phyloP scores from a whole-genome alignment of 73 alveolate species.

The Uronychia setigera region DNA sequence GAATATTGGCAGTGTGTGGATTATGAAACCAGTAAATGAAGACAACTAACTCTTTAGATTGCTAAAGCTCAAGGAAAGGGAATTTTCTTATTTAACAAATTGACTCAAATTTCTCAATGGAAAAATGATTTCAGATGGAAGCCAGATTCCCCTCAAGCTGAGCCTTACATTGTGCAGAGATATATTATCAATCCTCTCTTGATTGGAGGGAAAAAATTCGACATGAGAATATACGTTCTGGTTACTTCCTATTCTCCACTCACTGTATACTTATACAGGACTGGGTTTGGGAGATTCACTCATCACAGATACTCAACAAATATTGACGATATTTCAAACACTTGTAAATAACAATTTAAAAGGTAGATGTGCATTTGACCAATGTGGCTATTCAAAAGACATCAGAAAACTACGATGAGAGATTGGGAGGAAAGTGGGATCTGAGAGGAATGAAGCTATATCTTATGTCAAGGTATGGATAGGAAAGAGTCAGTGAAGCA shows the following conservation, averaged over 20 bases:
- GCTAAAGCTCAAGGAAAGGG: slow-evolving; percentile 99
- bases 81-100: slow-evolving; percentile 96
- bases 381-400: slow-evolving; percentile 98
- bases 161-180: slow-evolving; percentile 92
- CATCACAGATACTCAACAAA: slow-evolving; percentile 93
- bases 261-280: slow-evolving; percentile 96
- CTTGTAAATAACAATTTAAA: slow-evolving; percentile 28
- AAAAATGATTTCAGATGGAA: slow-evolving; percentile 96
- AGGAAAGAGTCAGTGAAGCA: slow-evolving; percentile 95
- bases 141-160: slow-evolving; percentile 96
- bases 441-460: slow-evolving; percentile 91
- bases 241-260: slow-evolving; percentile 98
- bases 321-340: slow-evolving; percentile 92
- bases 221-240: slow-evolving; percentile 98
- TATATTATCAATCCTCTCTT: slow-evolving; percentile 98
- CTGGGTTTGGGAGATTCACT: slow-evolving; percentile 98
- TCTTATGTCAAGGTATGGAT: slow-evolving; percentile 92
- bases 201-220: slow-evolving; percentile 99
- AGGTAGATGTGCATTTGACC: slow-evolving; percentile 93
- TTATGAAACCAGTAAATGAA: slow-evolving; percentile 96
- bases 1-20: slow-evolving; percentile 95
- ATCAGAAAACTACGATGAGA: slow-evolving; percentile 95
- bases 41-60: slow-evolving; percentile 20
- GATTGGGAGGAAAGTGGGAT: slow-evolving; percentile 98
- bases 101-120: slow-evolving; percentile 94